Evolutionary conservation across 371 early-diverging fungal genomes (phyloP).

Genomic region (Synchytrium microbalum): DNA sequence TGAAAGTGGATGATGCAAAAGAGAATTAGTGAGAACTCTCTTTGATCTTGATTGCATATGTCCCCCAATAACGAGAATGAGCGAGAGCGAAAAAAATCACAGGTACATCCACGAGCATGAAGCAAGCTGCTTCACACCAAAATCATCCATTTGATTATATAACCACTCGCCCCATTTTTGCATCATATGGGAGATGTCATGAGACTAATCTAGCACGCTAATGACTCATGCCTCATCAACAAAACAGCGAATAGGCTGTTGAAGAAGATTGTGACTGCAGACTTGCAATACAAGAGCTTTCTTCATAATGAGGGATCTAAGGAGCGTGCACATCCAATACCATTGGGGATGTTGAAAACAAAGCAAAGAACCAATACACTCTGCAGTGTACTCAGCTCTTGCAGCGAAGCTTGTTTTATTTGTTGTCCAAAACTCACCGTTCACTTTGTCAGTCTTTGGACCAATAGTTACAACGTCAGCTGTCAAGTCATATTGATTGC

Average conservation of each 20-base stretch:
- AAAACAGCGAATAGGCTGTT: not conserved
- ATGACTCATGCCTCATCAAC: conserved; percentile 43
- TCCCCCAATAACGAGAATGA: conserved; percentile 1
- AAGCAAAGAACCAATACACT: too few relatives aligned
- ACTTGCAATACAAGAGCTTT: not conserved
- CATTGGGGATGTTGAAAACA: not conserved
- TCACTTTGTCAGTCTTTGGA: conserved; percentile 66
- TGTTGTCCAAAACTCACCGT: conserved; percentile 42
- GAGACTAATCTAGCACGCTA: conserved; percentile 28
- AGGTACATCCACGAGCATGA: too few relatives aligned
- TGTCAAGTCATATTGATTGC: conserved; percentile 61
- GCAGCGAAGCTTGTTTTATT: too few relatives aligned
- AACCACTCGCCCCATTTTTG: not conserved
- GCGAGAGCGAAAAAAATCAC: too few relatives aligned
- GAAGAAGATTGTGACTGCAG: not conserved
- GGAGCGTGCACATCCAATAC: conserved; percentile 25
- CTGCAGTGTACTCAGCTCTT: too few relatives aligned
- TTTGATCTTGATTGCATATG: not conserved
- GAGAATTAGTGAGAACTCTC: not conserved
- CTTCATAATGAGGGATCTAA: conserved; percentile 41
- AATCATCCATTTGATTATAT: too few relatives aligned
- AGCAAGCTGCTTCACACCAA: too few relatives aligned
- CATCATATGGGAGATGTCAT: not conserved
- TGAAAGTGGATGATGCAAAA: too few relatives aligned
- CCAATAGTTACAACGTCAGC: conserved; percentile 63